Conservation (phyloP, 257 asterid species). For the Gynochthodes officinalis region DNA sequence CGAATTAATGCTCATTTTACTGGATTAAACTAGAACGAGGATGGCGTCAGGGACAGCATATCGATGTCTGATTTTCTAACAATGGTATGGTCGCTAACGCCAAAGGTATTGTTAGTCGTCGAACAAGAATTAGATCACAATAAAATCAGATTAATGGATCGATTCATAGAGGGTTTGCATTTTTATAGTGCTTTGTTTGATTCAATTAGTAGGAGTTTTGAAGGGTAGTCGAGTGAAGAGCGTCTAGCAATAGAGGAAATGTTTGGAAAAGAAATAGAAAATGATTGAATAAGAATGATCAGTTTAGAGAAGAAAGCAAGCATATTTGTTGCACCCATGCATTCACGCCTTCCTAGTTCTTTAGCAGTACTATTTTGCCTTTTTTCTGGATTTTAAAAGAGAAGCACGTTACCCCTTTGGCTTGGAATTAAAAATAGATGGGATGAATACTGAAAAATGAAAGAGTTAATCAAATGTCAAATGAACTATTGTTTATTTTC, state of each 20-base stretch:
- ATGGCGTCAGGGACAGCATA: conserved; percentile 32
- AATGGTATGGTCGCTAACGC: conserved; percentile 31
- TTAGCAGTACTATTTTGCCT: too few species aligned
- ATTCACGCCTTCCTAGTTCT: too few species aligned
- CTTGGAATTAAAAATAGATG: too few species aligned
- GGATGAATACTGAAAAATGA: background rate
- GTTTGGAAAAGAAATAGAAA: conserved; percentile 57
- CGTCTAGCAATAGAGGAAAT: conserved; percentile 38
- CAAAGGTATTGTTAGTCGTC: conserved; percentile 37
- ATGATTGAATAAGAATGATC: too few species aligned
- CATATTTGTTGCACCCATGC: too few species aligned
- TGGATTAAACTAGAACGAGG: conserved; percentile 21
- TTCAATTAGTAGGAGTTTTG: conserved; percentile 29
- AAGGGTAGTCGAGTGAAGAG: conserved; percentile 29
- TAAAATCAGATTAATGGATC: conserved; percentile 29
- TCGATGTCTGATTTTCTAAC: conserved; percentile 31
- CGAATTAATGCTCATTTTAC: conserved; percentile 25
- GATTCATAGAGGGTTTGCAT: conserved; percentile 51
- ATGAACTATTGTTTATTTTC: conserved; percentile 1
- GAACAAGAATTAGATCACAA: conserved; percentile 59
- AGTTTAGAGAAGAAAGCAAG: too few species aligned
- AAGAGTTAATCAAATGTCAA: background rate
- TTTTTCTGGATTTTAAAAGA: too few species aligned
- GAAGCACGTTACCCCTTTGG: too few species aligned
- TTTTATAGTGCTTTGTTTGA: conserved; percentile 51